Conservation (phyloP, 2,329 filamentous ascomycete species). For the Penicillium corylophilum region DNA sequence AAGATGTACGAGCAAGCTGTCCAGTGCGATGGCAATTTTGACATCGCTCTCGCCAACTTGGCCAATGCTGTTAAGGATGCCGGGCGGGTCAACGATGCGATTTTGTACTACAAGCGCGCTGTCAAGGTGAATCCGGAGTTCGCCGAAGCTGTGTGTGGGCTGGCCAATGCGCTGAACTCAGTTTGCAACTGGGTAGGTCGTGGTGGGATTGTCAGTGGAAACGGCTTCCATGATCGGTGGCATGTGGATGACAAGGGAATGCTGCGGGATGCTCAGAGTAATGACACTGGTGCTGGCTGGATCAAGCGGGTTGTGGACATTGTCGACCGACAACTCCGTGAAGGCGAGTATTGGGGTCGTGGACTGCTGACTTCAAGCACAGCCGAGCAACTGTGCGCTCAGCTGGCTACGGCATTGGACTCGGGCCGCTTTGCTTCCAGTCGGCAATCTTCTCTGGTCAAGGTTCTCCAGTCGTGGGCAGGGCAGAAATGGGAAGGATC, state of each 20-base stretch:
- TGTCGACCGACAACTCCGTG: conserved; percentile 80
- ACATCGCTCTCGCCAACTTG: conserved; percentile 93
- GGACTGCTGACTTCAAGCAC: conserved; percentile 62
- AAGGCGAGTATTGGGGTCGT: conserved; percentile 82
- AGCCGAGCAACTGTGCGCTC: conserved; percentile 53
- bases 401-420: conserved; percentile 42
- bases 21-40: conserved; percentile 86
- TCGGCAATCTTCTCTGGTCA: conserved; percentile 32
- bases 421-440: conserved; percentile 24
- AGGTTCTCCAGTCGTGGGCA: conserved; percentile 59
- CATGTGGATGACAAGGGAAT: conserved; percentile 85
- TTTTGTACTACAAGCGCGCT: conserved; percentile 84
- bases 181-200: conserved; percentile 93
- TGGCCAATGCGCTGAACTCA: conserved; percentile 92
- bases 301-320: conserved; percentile 89
- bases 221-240: conserved; percentile 79
- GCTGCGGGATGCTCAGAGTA: conserved; percentile 70
- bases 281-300: conserved; percentile 68
- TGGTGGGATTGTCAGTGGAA: conserved; percentile 76
- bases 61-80: conserved; percentile 98
- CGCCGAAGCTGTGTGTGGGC: conserved; percentile 91
- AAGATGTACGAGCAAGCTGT: conserved; percentile 97
- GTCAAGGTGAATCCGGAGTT: conserved; percentile 93
- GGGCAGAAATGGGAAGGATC: conserved; percentile 85
- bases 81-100: conserved; percentile 87